Percentiles rank a stretch among this genome's conserved stretches.
Conservation (phyloP, 768 basidiomycete genomes). For the Termitomyces sp. region DNA sequence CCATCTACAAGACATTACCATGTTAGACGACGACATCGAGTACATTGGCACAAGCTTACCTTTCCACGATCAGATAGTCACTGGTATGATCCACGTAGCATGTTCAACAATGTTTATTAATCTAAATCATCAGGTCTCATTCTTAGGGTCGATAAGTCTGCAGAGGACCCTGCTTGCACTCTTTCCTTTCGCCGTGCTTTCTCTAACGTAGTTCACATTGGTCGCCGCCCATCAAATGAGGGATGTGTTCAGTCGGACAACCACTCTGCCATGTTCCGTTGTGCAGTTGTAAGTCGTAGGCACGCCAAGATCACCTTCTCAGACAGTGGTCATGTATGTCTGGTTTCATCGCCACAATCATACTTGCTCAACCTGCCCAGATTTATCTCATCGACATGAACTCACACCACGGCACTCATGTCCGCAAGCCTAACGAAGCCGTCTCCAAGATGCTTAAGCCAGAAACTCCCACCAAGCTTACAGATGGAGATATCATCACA, state of each 20-base stretch:
- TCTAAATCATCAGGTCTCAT: constrained; percentile 41
- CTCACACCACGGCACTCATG: constrained; percentile 75
- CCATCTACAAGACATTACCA: constrained; percentile 5
- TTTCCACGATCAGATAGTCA: constrained; percentile 24
- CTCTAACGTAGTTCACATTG: constrained; percentile 53
- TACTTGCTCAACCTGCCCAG: constrained; percentile 29
- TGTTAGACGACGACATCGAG: constrained; percentile 57
- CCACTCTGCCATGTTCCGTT: constrained; percentile 57
- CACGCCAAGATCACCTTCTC: constrained; percentile 76
- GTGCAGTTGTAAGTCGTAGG: constrained; percentile 72
- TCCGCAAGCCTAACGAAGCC: constrained; percentile 48
- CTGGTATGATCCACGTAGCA: constrained; percentile 25
- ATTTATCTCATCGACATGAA: constrained; percentile 63
- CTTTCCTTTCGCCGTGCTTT: constrained; percentile 49
- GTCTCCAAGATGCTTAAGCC: constrained; percentile 43
- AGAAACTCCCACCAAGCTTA: constrained; percentile 50
- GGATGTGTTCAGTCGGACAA: constrained; percentile 30
- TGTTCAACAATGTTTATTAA: constrained; percentile 9
- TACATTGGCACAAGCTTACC: constrained; percentile 43
- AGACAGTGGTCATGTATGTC: constrained; percentile 61
- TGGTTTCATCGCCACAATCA: constrained; percentile 2
- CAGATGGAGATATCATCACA: constrained; percentile 66
- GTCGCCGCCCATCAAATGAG: constrained; percentile 56
- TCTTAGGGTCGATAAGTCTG: constrained; percentile 51
- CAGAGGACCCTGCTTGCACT: constrained; percentile 34